Base-by-base conservation (phyloP, 768 basidiomycete species). In the Lactarius akahatsu region DNA sequence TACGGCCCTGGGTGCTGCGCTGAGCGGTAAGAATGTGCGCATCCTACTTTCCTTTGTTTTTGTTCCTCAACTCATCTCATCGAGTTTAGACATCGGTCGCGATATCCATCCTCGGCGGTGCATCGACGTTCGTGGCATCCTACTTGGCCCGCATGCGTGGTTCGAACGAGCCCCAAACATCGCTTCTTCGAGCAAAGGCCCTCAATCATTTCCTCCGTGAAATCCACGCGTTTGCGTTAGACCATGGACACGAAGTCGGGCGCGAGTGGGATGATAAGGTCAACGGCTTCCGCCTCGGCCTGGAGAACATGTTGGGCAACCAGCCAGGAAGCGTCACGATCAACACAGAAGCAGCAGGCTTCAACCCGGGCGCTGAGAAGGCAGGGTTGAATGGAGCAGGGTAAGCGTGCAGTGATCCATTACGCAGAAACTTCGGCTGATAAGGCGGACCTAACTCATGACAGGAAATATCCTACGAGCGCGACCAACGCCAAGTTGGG, bases 61-160 rank as follows among this genome's bases (percentile, higher is more conserved):
- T 9, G n/a, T 10, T n/a, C n/a, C n/a, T n/a, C n/a, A 23, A 23
- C n/a, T 4, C 10, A 59, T 20, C 6, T 26, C 43, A 36, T 40
- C 41, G 34, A 34, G 20, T 7, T 7, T 1, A 81, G 79, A 75
- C 77, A 0, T 78, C 78, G 26, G 67, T 83, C 32, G 74, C 76
- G 18, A 79, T 78, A 20, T 71, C 81, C 4, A 54, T 81, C 38
- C 75, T 83, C 41, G 82, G 90, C 38, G 89, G 85, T n/a, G 64
- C 88, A 13, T 75, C 89, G 4, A 92, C 90, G 0, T 26, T 91
- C 23, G 81, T 87, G 16, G 89, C 90, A 20, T 87, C 89, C 2
- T 91, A 88, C 74, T 80, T 92, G 30, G 90, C 90, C 3, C 84
- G 86, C 15, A 80, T 83, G 30, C 84, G 89, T 32, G 88, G 89